These are phyloP conservation scores for Gyromitra esculenta DNA, from an alignment of 2,329 filamentous ascomycete genomes.

Conservation along the genomic window DNA sequence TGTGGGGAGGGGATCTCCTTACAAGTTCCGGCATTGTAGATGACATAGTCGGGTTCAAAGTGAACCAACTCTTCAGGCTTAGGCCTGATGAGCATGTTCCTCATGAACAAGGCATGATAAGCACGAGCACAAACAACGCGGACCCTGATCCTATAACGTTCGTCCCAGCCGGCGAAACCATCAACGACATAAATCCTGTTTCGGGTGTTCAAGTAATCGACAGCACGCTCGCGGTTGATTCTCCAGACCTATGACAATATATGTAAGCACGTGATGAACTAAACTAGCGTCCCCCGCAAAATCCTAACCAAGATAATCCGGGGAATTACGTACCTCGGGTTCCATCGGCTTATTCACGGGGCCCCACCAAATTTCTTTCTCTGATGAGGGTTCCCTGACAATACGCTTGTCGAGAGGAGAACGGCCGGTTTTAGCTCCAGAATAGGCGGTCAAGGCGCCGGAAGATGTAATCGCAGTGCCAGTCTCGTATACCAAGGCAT, in stretches of 20 bases:
- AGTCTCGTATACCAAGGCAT: constrained; percentile 97
- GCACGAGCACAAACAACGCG: constrained; percentile 98
- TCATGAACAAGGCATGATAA: constrained; percentile 99
- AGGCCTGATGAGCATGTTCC: constrained; percentile 99
- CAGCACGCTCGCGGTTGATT: constrained; percentile 97
- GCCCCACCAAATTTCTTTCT: constrained; percentile 97
- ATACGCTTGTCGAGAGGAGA: constrained; percentile 98
- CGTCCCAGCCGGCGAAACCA: constrained; percentile 97
- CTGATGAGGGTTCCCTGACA: constrained; percentile 87
- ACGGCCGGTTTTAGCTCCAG: constrained; percentile 95
- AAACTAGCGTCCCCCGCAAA: constrained; percentile 30
- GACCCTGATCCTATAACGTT: constrained; percentile 96
- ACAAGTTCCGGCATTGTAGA: constrained; percentile 96
- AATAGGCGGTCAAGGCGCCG: constrained; percentile 96
- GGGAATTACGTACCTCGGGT: constrained; percentile 78
- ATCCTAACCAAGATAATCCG: constrained; percentile 42
- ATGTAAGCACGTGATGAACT: constrained; percentile 44
- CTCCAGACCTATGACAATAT: constrained; percentile 81
- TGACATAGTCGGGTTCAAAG: constrained; percentile 99
- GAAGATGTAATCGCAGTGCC: constrained; percentile 96
- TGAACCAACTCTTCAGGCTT: constrained; percentile 88
- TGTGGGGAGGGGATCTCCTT: constrained; percentile 11
- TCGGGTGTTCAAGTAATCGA: constrained; percentile 98
- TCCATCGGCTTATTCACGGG: constrained; percentile 99
- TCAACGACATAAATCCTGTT: constrained; percentile 99